Evolutionary conservation across 345 rosid genomes (phyloP).

Genomic region (Clarkia xantiana): DNA sequence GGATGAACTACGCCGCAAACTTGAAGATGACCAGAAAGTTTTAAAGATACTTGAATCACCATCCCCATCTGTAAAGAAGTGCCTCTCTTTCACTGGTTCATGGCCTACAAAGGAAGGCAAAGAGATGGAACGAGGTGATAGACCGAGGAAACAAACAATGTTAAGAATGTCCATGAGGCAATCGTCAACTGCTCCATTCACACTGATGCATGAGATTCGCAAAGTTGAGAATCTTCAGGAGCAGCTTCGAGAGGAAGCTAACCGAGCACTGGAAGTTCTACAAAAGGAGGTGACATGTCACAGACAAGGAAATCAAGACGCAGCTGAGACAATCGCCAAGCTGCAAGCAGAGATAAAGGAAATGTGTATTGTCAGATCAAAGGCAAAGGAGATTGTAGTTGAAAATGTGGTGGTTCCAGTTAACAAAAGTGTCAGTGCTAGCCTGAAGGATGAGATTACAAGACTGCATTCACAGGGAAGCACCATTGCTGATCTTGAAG

Average conservation of each 20-base stretch:
- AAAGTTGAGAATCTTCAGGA: conserved; percentile 98
- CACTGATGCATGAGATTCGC: conserved; percentile 96
- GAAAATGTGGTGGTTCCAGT: conserved; percentile 42
- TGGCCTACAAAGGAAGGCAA: conserved; percentile 44
- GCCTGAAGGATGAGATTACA: conserved; percentile 94
- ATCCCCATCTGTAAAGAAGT: conserved; percentile 61
- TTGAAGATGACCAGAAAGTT: conserved; percentile 52
- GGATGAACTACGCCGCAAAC: conserved; percentile 67
- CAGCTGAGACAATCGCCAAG: conserved; percentile 96
- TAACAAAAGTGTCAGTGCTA: conserved; percentile 78
- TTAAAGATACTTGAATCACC: conserved; percentile 41
- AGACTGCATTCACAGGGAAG: conserved; percentile 97
- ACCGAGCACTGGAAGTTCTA: conserved; percentile 82
- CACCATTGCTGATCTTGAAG: conserved; percentile 86
- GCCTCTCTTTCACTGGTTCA: conserved; percentile 71
- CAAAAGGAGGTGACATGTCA: conserved; percentile 98
- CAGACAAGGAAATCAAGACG: conserved; percentile 96
- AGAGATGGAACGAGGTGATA: conserved; percentile 29
- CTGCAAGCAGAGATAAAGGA: conserved; percentile 93
- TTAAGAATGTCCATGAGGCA: conserved; percentile 84
- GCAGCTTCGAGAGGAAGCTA: conserved; percentile 94
- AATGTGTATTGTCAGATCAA: conserved; percentile 55
- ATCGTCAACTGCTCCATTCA: conserved; percentile 89
- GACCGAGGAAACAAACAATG: conserved; percentile 37
- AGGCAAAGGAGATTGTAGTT: conserved; percentile 39